Evolutionary conservation across 352 stramenopile genomes (phyloP).

Genomic region (Pythium apleroticum): DNA sequence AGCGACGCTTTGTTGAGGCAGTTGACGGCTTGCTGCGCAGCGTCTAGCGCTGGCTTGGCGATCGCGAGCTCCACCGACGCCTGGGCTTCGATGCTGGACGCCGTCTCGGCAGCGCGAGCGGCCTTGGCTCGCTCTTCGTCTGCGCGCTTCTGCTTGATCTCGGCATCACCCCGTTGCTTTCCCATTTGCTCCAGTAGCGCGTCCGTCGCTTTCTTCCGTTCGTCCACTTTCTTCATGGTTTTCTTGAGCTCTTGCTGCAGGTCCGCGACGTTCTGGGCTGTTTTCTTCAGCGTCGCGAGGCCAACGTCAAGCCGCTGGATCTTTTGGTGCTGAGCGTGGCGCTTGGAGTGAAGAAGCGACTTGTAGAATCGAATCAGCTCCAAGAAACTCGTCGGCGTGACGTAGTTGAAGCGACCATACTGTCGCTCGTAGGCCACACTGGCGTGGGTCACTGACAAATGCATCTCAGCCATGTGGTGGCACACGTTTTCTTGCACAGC

Average conservation of each 20-base stretch:
- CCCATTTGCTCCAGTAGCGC: constrained; percentile 87
- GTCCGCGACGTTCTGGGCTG: constrained; percentile 66
- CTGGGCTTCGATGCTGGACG: constrained; percentile 66
- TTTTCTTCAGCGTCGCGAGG: constrained; percentile 83
- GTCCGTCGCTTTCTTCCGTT: constrained; percentile 88
- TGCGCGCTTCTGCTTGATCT: constrained; percentile 81
- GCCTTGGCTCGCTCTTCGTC: constrained; percentile 81
- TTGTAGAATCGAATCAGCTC: constrained; percentile 94
- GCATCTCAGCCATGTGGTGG: constrained; percentile 93
- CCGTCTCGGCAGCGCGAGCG: constrained; percentile 61
- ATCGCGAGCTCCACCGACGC: constrained; percentile 70
- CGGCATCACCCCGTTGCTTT: constrained; percentile 86
- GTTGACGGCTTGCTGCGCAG: constrained; percentile 85
- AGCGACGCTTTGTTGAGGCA: constrained; percentile 89
- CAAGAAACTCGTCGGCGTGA: constrained; percentile 91
- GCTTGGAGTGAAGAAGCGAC: constrained; percentile 60
- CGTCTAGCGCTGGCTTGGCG: constrained; percentile 82
- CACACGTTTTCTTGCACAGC: constrained; percentile 91
- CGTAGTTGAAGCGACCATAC: constrained; percentile 89
- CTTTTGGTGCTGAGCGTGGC: constrained; percentile 48
- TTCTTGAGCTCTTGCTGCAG: constrained; percentile 84
- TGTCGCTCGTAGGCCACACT: constrained; percentile 75
- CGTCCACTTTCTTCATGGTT: constrained; percentile 91
- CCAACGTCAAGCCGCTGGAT: constrained; percentile 86
- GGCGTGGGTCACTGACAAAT: constrained; percentile 79